These are phyloP conservation scores for Paramecium bursaria DNA, from an alignment of 73 alveolate genomes.

Conservation along the genomic window DNA sequence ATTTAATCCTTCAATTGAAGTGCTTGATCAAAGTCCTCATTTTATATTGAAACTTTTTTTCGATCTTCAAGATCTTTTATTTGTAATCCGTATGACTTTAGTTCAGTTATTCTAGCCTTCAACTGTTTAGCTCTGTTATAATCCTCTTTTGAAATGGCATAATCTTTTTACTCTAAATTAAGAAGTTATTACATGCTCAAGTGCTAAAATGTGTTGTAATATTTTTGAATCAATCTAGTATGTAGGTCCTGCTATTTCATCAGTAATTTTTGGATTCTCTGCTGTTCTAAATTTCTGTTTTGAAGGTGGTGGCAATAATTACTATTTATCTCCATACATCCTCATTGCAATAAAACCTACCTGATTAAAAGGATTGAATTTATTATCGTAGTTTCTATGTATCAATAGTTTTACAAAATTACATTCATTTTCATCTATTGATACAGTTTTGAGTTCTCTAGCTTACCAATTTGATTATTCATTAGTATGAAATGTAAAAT, in stretches of 20 bases:
- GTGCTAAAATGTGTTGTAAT: conserved; percentile 22
- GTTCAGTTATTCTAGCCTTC: conserved; percentile 59
- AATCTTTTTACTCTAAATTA: conserved; percentile 66
- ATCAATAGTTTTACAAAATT: conserved; percentile 66
- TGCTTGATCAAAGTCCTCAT: conserved; percentile 72
- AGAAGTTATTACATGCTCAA: conserved; percentile 53
- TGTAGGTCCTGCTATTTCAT: conserved; percentile 34
- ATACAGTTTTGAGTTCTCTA: conserved; percentile 74
- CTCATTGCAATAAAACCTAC: conserved; percentile 70
- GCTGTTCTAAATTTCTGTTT: conserved; percentile 1
- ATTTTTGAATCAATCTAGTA: conserved; percentile 23
- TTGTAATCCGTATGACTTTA: conserved; percentile 64
- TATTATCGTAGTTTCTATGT: conserved; percentile 71
- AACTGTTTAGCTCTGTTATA: conserved; percentile 64
- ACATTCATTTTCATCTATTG: conserved; percentile 62
- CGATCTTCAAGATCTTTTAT: conserved; percentile 49
- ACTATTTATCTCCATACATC: conserved; percentile 49
- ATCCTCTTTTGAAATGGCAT: conserved; percentile 64
- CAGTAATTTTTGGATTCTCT: conserved; percentile 46
- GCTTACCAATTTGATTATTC: conserved; percentile 66
- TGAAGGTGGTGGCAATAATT: conserved; percentile 59
- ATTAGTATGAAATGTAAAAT: conserved; percentile 69
- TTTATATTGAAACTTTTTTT: conserved; percentile 69
- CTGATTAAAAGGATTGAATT: conserved; percentile 67
- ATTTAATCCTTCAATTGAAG: conserved; percentile 1